Evolutionary conservation across 306 rosid genomes (phyloP).

Genomic region (Benincasa hispida): DNA sequence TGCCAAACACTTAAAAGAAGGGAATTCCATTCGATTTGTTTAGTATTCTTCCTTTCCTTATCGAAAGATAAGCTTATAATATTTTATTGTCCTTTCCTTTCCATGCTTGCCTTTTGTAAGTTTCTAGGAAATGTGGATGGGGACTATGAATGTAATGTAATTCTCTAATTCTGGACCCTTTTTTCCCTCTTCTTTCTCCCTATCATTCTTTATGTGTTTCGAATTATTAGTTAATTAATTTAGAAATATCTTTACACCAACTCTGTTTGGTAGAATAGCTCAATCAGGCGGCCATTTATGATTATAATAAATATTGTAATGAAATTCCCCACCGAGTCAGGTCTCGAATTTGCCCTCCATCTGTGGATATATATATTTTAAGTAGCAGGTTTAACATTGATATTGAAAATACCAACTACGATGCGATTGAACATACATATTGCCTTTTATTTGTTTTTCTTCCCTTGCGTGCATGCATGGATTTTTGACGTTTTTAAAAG

Average conservation of each 20-base stretch:
- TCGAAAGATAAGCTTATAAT: not conserved
- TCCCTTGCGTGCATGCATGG: too few species aligned
- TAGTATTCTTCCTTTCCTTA: not conserved
- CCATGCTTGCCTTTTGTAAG: not conserved
- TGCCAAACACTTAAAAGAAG: not conserved
- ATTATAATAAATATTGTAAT: not conserved
- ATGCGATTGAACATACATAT: not conserved
- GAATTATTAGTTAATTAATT: not conserved
- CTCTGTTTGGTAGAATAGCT: not conserved
- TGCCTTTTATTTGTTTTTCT: not conserved
- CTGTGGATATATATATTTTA: not conserved
- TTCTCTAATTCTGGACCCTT: not conserved
- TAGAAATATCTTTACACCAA: not conserved
- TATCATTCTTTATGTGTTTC: not conserved
- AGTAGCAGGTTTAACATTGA: not conserved
- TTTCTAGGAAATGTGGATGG: not conserved
- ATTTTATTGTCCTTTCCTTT: not conserved
- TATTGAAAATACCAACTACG: not conserved
- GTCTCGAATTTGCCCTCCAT: not conserved
- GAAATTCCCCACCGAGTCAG: not conserved
- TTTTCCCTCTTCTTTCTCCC: not conserved
- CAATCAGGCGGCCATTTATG: not conserved
- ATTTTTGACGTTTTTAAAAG: too few species aligned
- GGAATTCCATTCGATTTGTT: conserved; percentile 4
- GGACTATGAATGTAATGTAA: not conserved